Evolutionary conservation across 331 rosid species (phyloP).

Genomic region (Malus hybrid): DNA sequence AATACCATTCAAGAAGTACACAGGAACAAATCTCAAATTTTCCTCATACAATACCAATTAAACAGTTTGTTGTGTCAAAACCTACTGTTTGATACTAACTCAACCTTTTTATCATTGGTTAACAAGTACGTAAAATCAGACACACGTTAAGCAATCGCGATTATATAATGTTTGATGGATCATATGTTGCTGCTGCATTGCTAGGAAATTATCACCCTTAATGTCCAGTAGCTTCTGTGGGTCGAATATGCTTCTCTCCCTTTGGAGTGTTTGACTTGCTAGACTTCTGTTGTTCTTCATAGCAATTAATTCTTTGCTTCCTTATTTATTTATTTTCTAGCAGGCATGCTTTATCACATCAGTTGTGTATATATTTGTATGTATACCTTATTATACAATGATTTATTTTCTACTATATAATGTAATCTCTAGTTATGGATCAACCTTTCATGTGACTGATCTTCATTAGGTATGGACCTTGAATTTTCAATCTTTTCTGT

Average conservation of each 20-base stretch:
- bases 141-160: neutral
- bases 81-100: neutral
- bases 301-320: neutral
- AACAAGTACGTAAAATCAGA: neutral
- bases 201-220: neutral
- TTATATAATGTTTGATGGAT: no score
- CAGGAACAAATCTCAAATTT: neutral
- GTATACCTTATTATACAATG: neutral
- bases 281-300: neutral
- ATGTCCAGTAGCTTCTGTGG: no score
- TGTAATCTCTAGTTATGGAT: neutral
- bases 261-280: neutral
- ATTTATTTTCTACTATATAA: neutral
- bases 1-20: neutral
- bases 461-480: neutral
- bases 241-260: no score
- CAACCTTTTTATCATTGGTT: neutral
- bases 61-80: neutral
- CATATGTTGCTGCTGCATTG: neutral
- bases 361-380: neutral
- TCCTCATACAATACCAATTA: no score
- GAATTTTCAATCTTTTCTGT: neutral
- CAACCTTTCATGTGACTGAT: neutral
- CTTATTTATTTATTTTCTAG: neutral
- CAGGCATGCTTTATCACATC: neutral